Base-by-base conservation (phyloP, 768 basidiomycete species). In the Rossbeevera mucosa region DNA sequence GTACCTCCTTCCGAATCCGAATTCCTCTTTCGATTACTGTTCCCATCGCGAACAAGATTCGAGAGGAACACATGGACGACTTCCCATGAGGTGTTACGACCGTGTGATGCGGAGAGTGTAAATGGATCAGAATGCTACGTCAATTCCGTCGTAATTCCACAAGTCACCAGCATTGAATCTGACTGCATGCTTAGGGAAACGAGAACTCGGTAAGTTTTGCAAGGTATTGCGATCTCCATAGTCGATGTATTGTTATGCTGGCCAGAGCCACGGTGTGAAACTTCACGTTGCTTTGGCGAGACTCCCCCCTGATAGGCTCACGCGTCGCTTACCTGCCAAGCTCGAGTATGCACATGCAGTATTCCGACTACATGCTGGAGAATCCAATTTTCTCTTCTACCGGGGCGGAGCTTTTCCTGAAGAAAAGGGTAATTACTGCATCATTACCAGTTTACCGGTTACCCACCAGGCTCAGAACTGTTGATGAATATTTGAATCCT, bases 1-100 rank as follows among this genome's bases (percentile, higher is more conserved):
- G 94, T 92, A 31, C 92, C 93, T 72, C 81, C 83, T 14, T 43
- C 18, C 11, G n/a, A n/a, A n/a, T n/a, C n/a, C n/a, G n/a, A n/a
- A 50, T 94, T 94, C 68, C 93, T 92, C 47, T 78, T 79, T n/a
- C n/a, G 56, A 29, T 41, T 38, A 42, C 42, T 56, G 26, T 52
- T 50, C 36, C 21, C 53, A 43, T 45, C 42, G 2, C 16, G 18
- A 13, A 42, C 16, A 38, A 33, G 40, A 40, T 40, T 44, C 47
- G 53, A 50, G 41, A 42, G 50, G 54, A 52, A 52, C 44, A 25
- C 48, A 26, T 22, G 5, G 30, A 13, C 25, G 38, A 26, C n/a
- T 41, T 50, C 28, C 16, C 50, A 48, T 30, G 42, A 26, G 9
- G 16, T 24, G 21, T 36, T 44, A 48, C 40, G 21, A 53, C 13